Evolutionary conservation across 108 stramenopile genomes (phyloP), one percentile per base, ranked within the genome.

Genomic region (Cyclotella kingstonii): DNA sequence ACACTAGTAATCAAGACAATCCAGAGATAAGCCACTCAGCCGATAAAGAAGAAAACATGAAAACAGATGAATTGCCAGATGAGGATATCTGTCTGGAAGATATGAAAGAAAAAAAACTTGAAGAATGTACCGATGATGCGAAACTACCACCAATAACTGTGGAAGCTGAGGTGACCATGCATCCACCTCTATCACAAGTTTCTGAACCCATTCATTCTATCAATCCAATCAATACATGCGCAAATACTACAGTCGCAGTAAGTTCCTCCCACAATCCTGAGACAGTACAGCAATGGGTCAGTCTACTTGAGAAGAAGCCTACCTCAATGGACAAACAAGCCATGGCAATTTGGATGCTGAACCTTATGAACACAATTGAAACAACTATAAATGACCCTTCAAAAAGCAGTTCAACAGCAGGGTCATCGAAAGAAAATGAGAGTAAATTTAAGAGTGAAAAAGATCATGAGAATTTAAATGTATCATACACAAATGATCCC

Each of bases 321-420:
- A 40, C 61, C 28, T 60, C 73, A 1, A 54, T 45, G 51, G 60
- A 74, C 51, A 69, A 68, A 42, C 26, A 74, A 34, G 66, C 73
- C 14, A 68, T 74, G 73, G 60, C 73, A 5, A 43, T 62, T 21
- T 74, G 73, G 73, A 69, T 74, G 73, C 14, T 68, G 53, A 68
- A 63, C 31, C 30, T 74, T 40, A 68, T 74, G 53, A 54, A 62
- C 63, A 50, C 62, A 26, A 62, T 61, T 33, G 50, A 61, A 3
- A 41, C 11, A 0, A 17, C 49, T 11, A 25, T 18, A 9, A 36
- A 36, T 11, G n/a, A n/a, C n/a, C n/a, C n/a, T n/a, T n/a, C n/a
- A n/a, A n/a, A n/a, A n/a, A n/a, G n/a, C n/a, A n/a, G n/a, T n/a
- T n/a, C n/a, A n/a, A n/a, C n/a, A n/a, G n/a, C n/a, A n/a, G n/a